Evolutionary conservation across 768 basidiomycete species (phyloP), one percentile per base, ranked within the genome.

Genomic region (Crepidotus variabilis): DNA sequence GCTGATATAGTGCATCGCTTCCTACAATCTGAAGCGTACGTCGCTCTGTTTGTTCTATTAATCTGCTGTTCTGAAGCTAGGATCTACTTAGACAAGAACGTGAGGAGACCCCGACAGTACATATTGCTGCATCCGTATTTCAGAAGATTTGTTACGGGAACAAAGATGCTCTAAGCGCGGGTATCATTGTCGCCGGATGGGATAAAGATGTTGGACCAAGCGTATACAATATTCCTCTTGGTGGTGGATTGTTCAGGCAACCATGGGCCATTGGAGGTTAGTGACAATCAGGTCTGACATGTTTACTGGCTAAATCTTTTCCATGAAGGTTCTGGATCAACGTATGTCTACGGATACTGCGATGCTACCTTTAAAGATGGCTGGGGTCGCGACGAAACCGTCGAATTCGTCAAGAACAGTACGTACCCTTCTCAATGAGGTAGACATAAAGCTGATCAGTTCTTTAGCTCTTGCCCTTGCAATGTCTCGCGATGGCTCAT

Each of bases 131-230:
- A 0, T 81, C 85, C 1, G 57, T 90, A 55, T 94, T 99, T 75
- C 88, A 98, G 70, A 82, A 79, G 53, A 59, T 98, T 39, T 95
- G 93, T 72, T 99, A 99, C 68, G 80, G 87, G 43, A 98, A 97
- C 79, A 99, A 99, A 76, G 94, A 94, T 67, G 71, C 65, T 1
- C 72, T 98, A 43, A 84, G 81, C 33, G 97, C 97, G 1, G 95
- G 96, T 20, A 98, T 99, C 70, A 98, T 99, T 65, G 94, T 98
- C 20, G 97, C 90, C 10, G 97, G 97, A 0, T 99, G 96, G 95
- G 97, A 99, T 72, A 87, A 86, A 65, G 87, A 93, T 61, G 75
- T 72, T 35, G 96, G 97, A 16, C 91, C 95, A 1, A 90, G 89
- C 58, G 95, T 98, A 22, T 98, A 94, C 75, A 98, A 95, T 70